phyloP scores from a whole-genome alignment of 768 basidiomycete genomes.

The Termitomyces sp. region DNA sequence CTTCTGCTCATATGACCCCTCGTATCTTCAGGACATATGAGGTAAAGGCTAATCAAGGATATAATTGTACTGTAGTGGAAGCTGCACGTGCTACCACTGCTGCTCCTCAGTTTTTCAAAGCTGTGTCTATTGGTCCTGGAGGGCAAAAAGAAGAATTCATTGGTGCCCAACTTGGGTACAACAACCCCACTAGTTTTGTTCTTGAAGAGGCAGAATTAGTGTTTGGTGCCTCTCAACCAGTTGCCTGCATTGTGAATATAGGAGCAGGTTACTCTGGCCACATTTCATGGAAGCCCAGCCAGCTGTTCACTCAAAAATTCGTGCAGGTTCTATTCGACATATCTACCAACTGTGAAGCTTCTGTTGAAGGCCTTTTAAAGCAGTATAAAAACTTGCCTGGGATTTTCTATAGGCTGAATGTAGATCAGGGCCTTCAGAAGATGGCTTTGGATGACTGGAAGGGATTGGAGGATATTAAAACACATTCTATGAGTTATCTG shows the following conservation, averaged over 20 bases:
- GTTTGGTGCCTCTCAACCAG: neutral
- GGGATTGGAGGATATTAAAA: neutral
- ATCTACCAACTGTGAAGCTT: neutral
- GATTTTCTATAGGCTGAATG: constrained; percentile 1
- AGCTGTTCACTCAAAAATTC: neutral
- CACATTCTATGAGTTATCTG: neutral
- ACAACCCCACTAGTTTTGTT: neutral
- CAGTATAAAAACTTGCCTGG: neutral
- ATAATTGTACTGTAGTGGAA: neutral
- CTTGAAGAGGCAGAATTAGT: constrained; percentile 3
- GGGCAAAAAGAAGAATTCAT: neutral
- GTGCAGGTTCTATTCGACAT: neutral
- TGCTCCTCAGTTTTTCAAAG: neutral
- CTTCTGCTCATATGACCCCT: neutral
- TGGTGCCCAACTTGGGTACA: neutral
- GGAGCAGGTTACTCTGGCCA: neutral
- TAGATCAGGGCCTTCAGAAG: neutral
- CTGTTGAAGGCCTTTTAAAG: neutral
- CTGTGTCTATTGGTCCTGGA: neutral
- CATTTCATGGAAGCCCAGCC: neutral
- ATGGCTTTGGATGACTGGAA: constrained; percentile 2
- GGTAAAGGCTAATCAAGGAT: neutral
- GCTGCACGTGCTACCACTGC: constrained; percentile 6
- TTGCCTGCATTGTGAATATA: constrained; percentile 4
- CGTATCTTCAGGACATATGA: neutral